Percentiles rank a stretch among this genome's conserved stretches.
These are phyloP conservation scores for Anthostomella pinea DNA, from an alignment of 2,329 filamentous ascomycete genomes.

Conservation along the genomic window DNA sequence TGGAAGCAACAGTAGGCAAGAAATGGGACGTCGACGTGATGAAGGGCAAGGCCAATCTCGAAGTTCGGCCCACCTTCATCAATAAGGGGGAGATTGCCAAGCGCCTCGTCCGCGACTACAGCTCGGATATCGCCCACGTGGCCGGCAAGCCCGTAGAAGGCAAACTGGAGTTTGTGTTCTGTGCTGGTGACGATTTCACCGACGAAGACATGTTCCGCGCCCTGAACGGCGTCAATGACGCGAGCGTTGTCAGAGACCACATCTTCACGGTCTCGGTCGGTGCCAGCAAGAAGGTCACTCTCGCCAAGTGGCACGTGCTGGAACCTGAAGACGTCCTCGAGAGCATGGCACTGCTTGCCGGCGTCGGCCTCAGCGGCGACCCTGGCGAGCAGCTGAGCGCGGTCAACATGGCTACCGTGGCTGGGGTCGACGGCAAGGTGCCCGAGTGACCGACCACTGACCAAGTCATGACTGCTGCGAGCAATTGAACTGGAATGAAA, in stretches of 20 bases:
- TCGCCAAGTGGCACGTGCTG: conserved; percentile 85
- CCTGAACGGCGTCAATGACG: conserved; percentile 58
- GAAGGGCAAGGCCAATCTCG: conserved; percentile 93
- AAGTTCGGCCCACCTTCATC: conserved; percentile 94
- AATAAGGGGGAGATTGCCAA: conserved; percentile 97
- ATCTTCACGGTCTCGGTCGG: conserved; percentile 92
- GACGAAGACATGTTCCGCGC: conserved; percentile 97
- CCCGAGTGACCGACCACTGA: too few relatives aligned
- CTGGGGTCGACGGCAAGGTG: conserved; percentile 51
- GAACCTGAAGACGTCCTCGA: conserved; percentile 88
- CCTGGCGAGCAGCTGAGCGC: conserved; percentile 44
- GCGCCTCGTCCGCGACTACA: conserved; percentile 74
- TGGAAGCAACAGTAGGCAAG: conserved; percentile 72
- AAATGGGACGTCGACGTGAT: conserved; percentile 94
- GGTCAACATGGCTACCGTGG: conserved; percentile 55
- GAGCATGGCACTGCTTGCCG: conserved; percentile 54
- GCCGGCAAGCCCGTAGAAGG: conserved; percentile 34
- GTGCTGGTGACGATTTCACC: conserved; percentile 92
- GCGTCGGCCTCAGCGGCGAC: conserved; percentile 37
- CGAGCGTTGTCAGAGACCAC: conserved; percentile 57
- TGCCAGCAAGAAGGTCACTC: conserved; percentile 84
- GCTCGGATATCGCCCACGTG: conserved; percentile 36
- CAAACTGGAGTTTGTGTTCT: conserved; percentile 81
- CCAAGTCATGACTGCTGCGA: too few relatives aligned
- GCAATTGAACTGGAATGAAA: too few relatives aligned